Conservation (phyloP, 306 rosid species). For the Delonix regia region DNA sequence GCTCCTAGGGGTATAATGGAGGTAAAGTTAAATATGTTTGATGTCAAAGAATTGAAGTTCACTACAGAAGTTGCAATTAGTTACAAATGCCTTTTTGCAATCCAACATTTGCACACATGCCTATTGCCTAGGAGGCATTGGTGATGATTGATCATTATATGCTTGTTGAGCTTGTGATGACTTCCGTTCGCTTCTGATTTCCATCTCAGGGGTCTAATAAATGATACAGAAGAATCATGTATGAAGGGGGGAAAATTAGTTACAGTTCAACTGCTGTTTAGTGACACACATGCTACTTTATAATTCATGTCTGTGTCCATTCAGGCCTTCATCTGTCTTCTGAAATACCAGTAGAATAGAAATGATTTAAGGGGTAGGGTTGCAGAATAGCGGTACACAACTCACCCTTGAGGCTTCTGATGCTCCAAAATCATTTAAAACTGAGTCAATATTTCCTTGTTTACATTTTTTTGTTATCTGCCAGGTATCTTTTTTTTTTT, state of each 20-base stretch:
- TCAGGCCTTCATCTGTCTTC: background rate
- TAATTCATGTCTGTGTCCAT: background rate
- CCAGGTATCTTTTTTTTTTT: background rate
- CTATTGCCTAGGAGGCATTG: background rate
- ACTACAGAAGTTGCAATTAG: background rate
- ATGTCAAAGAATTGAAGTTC: background rate
- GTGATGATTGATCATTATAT: too few relatives aligned
- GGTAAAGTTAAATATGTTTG: background rate
- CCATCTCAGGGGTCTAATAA: background rate
- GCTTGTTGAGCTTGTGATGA: too few relatives aligned
- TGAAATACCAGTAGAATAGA: background rate
- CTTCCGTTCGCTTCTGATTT: too few relatives aligned
- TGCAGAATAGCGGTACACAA: background rate
- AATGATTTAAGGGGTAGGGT: background rate
- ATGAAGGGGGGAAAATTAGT: background rate
- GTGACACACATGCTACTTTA: background rate
- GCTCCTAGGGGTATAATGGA: background rate
- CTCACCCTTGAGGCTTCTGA: background rate
- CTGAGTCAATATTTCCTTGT: background rate
- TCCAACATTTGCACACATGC: background rate
- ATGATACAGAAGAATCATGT: background rate
- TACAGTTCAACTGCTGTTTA: background rate
- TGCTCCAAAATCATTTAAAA: background rate
- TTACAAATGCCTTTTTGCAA: background rate
- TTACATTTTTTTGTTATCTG: conserved; percentile 17